Base-by-base conservation (phyloP, 768 basidiomycete genomes). In the Basidioascus undulatus region DNA sequence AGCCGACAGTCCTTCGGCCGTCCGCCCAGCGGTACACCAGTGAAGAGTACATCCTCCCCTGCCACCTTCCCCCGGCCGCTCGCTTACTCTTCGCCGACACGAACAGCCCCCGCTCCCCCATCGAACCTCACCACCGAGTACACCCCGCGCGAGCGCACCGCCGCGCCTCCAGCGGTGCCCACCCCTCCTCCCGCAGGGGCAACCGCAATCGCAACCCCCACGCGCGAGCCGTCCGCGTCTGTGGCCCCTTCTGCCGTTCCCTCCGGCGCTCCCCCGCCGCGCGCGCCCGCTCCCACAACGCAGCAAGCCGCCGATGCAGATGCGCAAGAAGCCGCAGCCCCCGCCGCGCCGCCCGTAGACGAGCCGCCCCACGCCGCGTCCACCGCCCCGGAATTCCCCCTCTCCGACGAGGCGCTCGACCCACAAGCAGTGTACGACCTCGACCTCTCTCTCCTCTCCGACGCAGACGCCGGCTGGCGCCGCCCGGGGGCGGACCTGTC, bases 401-500 rank as follows among this genome's bases (percentile, higher is more conserved):
- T 45, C n/a, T 49, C 57, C 23, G 40, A 44, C 41, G 54, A 30
- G 42, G 48, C 40, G 43, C 46, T 39, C 38, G 35, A 33, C 35
- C 33, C 48, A 37, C 6, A 43, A 47, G 18, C 49, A 44, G 38
- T 27, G n/a, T 27, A 41, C 34, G 51, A 43, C 43, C 25, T 53
- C 42, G 33, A 47, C 35, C 18, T 49, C 38, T 41, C 48, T 35
- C 50, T 57, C 51, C 35, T 61, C 48, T 35, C 57, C 49, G 41
- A 58, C 54, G 26, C 52, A 41, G 51, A 53, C 44, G 20, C 50
- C 24, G 50, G 54, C 28, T 98, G 92, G 92, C 64, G 92, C 46
- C 61, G 74, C 44, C 78, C 86, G 7, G 92, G 92, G 26, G 74
- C 80, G 4, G 84, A 92, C 62, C 65, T 92, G 45, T 77, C 79